Evolutionary conservation across 495 filamentous ascomycete species (phyloP).

Genomic region (Friedmanniomyces simplex): DNA sequence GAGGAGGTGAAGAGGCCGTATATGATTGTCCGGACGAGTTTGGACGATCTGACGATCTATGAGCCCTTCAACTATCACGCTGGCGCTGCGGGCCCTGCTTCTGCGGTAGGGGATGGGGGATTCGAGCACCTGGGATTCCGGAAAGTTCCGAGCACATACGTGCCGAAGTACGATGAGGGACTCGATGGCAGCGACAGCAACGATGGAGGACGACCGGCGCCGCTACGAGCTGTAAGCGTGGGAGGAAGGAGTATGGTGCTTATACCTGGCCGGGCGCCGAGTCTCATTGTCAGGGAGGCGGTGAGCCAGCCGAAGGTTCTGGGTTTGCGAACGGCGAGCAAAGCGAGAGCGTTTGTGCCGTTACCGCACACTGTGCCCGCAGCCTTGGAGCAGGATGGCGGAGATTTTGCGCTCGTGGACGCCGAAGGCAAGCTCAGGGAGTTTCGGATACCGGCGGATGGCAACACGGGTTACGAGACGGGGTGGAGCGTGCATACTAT

Average conservation of each 20-base stretch:
- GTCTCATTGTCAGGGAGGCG: conserved; percentile 69
- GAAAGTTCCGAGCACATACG: conserved; percentile 56
- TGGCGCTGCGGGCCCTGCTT: neutral
- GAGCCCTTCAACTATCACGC: conserved; percentile 46
- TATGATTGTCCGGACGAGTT: conserved; percentile 68
- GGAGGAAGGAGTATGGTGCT: conserved; percentile 70
- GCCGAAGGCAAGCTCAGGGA: conserved; percentile 50
- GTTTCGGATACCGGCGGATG: conserved; percentile 53
- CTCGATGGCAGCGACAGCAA: conserved; percentile 28
- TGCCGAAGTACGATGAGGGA: conserved; percentile 43
- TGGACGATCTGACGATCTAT: conserved; percentile 80
- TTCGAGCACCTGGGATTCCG: conserved; percentile 50
- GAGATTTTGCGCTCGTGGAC: conserved; percentile 63
- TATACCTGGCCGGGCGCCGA: conserved; percentile 63
- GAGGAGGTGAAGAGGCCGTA: conserved; percentile 56
- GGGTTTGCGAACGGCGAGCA: conserved; percentile 49
- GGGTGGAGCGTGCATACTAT: conserved; percentile 39
- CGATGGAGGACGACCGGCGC: conserved; percentile 34
- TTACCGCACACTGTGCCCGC: too few relatives aligned
- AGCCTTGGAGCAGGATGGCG: too few relatives aligned
- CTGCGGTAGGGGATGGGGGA: neutral
- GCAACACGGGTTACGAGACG: conserved; percentile 44
- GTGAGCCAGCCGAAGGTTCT: conserved; percentile 64
- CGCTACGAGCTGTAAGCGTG: conserved; percentile 58
- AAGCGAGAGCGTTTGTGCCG: conserved; percentile 54